These are phyloP conservation scores for Aureobasidium melanogenum DNA, from an alignment of 2,329 filamentous ascomycete genomes.

Conservation along the genomic window DNA sequence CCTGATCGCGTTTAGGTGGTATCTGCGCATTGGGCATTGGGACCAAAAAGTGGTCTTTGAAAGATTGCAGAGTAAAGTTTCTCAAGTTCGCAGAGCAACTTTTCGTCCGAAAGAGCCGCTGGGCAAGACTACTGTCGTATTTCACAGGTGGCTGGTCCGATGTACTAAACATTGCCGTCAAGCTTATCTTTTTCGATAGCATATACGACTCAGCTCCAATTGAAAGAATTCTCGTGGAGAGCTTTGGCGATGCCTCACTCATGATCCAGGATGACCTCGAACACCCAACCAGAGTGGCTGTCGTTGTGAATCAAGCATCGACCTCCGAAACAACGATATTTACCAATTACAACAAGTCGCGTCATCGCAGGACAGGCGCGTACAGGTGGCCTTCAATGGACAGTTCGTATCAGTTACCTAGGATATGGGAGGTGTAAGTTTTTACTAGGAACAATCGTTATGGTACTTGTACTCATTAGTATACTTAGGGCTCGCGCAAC, in stretches of 20 bases:
- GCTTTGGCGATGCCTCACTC: neutral
- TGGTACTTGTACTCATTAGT: neutral
- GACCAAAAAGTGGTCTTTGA: neutral
- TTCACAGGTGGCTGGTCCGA: neutral
- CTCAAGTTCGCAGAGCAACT: neutral
- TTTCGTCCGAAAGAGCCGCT: neutral
- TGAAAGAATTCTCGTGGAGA: neutral
- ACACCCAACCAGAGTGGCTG: neutral
- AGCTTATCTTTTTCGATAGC: neutral
- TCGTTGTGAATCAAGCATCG: neutral
- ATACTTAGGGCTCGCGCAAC: neutral
- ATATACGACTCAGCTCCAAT: neutral
- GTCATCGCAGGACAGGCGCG: neutral
- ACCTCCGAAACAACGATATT: neutral
- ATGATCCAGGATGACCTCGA: neutral
- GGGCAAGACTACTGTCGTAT: neutral
- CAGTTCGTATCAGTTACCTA: neutral
- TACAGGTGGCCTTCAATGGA: neutral
- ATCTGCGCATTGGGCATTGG: neutral
- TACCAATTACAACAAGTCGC: neutral
- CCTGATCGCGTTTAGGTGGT: neutral
- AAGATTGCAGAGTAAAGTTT: neutral
- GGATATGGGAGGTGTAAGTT: neutral
- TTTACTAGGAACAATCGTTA: neutral
- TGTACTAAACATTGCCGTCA: neutral